phyloP scores from a whole-genome alignment of 2,329 filamentous ascomycete genomes.

The Phaeosphaeriaceae sp. region DNA sequence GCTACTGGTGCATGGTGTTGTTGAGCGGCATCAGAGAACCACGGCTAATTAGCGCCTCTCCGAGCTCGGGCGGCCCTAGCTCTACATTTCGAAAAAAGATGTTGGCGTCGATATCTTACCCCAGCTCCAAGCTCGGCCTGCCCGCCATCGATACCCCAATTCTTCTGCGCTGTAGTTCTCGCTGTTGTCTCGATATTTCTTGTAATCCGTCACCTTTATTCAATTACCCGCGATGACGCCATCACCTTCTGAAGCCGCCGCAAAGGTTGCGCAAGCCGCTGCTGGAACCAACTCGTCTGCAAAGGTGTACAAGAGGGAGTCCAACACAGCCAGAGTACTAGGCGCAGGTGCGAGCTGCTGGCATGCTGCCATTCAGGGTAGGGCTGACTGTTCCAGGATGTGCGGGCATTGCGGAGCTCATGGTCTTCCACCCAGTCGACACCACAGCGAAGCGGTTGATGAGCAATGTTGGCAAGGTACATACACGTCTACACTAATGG shows the following conservation, averaged over 20 bases:
- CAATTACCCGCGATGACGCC: slow-evolving; percentile 32
- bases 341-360: slow-evolving; percentile 77
- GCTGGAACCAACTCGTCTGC: slow-evolving; percentile 51
- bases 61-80: slow-evolving; percentile 3
- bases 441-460: slow-evolving; percentile 98
- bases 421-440: slow-evolving; percentile 83
- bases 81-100: slow-evolving; percentile 1
- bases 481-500: neutral
- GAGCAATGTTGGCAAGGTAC: slow-evolving; percentile 88
- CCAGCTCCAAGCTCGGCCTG: slow-evolving; percentile 3
- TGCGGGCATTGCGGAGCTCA: slow-evolving; percentile 90
- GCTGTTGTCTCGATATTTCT: neutral
- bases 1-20: neutral
- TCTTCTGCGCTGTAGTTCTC: slow-evolving; percentile 3
- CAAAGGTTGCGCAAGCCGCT: slow-evolving; percentile 38
- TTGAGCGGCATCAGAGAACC: neutral
- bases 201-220: neutral
- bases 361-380: neutral
- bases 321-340: slow-evolving; percentile 82
- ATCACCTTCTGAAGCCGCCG: slow-evolving; percentile 35
- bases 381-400: slow-evolving; percentile 66
- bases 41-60: neutral
- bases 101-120: slow-evolving; percentile 1
- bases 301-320: slow-evolving; percentile 81
- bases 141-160: slow-evolving; percentile 6